A percentile compares a stretch with the other conserved stretches of the same genome.
phyloP scores from a whole-genome alignment of 352 stramenopile genomes.

The Detonula confervacea region DNA sequence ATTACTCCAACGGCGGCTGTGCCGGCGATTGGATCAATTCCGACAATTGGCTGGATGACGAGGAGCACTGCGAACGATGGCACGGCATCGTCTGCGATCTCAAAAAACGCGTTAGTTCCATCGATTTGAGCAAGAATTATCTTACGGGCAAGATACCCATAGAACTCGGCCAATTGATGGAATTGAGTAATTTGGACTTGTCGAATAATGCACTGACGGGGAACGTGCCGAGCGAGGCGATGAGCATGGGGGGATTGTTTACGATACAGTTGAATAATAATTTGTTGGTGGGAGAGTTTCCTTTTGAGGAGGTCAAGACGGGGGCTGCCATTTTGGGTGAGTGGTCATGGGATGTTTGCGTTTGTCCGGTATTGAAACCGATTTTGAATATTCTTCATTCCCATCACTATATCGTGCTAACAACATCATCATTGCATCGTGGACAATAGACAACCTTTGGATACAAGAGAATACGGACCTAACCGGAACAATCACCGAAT shows the following conservation, averaged over 20 bases:
- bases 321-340: slow-evolving; percentile 26
- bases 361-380: background rate
- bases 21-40: slow-evolving; percentile 30
- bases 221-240: slow-evolving; percentile 14
- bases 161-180: slow-evolving; percentile 36
- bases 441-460: slow-evolving; percentile 41
- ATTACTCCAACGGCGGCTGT: slow-evolving; percentile 52
- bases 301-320: slow-evolving; percentile 43
- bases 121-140: slow-evolving; percentile 38
- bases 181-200: slow-evolving; percentile 49
- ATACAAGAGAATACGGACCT: slow-evolving; percentile 53
- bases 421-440: background rate
- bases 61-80: slow-evolving; percentile 45
- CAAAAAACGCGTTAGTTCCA: slow-evolving; percentile 21
- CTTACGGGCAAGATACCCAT: slow-evolving; percentile 37
- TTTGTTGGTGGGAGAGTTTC: slow-evolving; percentile 44
- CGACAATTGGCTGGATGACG: slow-evolving; percentile 22
- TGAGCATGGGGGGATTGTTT: slow-evolving; percentile 43
- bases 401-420: background rate
- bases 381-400: background rate
- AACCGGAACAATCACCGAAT: slow-evolving; percentile 35
- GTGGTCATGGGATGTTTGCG: background rate
- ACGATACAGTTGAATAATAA: slow-evolving; percentile 52
- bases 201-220: slow-evolving; percentile 51
- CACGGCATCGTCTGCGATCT: slow-evolving; percentile 46